Evolutionary conservation across 371 early-diverging fungal genomes (phyloP).

Genomic region (Mucor ambiguus): DNA sequence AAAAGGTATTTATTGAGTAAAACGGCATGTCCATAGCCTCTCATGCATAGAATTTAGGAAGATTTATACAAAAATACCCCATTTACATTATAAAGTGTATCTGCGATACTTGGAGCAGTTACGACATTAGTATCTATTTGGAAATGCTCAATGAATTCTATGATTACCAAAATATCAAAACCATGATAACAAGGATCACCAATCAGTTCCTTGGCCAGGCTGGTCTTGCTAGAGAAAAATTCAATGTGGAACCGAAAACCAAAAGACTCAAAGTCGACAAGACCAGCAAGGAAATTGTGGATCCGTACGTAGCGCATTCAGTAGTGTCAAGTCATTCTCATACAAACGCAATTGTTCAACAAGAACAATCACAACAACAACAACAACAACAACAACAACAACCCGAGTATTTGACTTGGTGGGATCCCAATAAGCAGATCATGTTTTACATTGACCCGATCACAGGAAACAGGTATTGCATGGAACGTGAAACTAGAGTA

Average conservation of each 20-base stretch:
- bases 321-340: background rate
- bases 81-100: constrained; percentile 54
- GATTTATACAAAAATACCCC: constrained; percentile 45
- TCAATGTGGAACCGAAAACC: background rate
- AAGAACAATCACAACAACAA: background rate
- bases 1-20: background rate
- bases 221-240: background rate
- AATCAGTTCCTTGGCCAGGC: background rate
- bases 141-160: constrained; percentile 20
- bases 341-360: background rate
- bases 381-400: background rate
- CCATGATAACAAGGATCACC: background rate
- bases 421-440: constrained; percentile 10
- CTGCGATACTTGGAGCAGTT: constrained; percentile 39
- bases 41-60: background rate
- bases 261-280: background rate
- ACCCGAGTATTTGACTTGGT: constrained; percentile 14
- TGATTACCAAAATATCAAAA: background rate
- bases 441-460: constrained; percentile 12
- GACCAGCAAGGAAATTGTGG: background rate
- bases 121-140: constrained; percentile 43
- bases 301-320: constrained; percentile 1
- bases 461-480: constrained; percentile 23
- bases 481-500: background rate
- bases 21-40: background rate